These are phyloP conservation scores for Canavalia ensiformis DNA, from an alignment of 306 rosid genomes.

Conservation along the genomic window DNA sequence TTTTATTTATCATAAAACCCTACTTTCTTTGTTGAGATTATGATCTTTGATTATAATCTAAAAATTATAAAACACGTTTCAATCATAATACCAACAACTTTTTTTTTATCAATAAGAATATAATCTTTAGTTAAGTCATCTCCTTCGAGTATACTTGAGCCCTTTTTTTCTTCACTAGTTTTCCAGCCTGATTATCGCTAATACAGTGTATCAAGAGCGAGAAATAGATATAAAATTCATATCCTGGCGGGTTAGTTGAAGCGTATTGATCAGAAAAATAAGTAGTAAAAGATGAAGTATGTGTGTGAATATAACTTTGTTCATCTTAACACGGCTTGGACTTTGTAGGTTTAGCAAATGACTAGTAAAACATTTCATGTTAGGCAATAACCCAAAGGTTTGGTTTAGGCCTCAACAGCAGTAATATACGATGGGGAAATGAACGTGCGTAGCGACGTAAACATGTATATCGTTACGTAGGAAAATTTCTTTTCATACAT, in stretches of 20 bases:
- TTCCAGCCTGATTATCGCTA: not conserved
- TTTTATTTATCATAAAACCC: no score
- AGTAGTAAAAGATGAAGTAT: conserved; percentile 16
- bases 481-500: no score
- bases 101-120: no score
- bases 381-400: conserved; percentile 4
- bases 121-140: no score
- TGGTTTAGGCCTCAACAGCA: not conserved
- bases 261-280: conserved; percentile 29
- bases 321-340: conserved; percentile 38
- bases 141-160: no score
- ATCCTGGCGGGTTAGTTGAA: conserved; percentile 26
- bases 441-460: no score
- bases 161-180: not conserved
- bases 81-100: no score
- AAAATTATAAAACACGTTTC: no score
- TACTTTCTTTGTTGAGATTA: no score
- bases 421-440: no score
- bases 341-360: conserved; percentile 31
- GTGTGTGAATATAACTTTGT: conserved; percentile 1
- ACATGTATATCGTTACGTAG: no score
- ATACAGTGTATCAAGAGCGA: not conserved
- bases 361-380: not conserved
- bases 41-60: no score
- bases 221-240: conserved; percentile 40